Conservation (phyloP, 1,139 yeast genomes). For the Geotrichum klebahnii region DNA sequence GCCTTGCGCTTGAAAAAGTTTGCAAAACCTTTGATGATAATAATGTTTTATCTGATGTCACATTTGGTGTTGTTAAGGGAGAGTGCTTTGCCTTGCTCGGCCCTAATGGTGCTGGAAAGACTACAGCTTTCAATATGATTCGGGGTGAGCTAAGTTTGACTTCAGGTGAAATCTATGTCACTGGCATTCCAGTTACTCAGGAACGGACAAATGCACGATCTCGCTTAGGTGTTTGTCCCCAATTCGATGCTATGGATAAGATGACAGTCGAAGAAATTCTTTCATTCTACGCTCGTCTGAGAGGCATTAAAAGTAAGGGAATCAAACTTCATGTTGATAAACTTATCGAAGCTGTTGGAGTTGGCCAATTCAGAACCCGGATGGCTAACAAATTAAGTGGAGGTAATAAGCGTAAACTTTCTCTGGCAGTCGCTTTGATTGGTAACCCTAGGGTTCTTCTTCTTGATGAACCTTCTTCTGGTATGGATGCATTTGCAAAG, state of each 20-base stretch:
- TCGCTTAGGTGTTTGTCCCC: slow-evolving; percentile 41
- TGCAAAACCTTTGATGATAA: slow-evolving; percentile 33
- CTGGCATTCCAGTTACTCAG: slow-evolving; percentile 33
- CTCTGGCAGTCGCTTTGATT: slow-evolving; percentile 93
- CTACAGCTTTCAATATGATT: slow-evolving; percentile 68
- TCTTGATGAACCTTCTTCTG: slow-evolving; percentile 93
- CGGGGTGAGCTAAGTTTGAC: slow-evolving; percentile 48
- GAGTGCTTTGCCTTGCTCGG: slow-evolving; percentile 54
- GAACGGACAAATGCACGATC: slow-evolving; percentile 36
- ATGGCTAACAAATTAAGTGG: slow-evolving; percentile 61
- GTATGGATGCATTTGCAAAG: slow-evolving; percentile 67
- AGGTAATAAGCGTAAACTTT: slow-evolving; percentile 97
- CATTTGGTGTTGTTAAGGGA: slow-evolving; percentile 38
- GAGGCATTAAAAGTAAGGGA: slow-evolving; percentile 43
- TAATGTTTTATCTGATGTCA: slow-evolving; percentile 37
- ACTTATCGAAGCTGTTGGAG: slow-evolving; percentile 39
- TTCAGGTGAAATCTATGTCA: slow-evolving; percentile 35
- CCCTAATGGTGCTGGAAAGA: slow-evolving; percentile 98
- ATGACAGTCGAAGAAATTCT: slow-evolving; percentile 38
- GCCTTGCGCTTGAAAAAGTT: slow-evolving; percentile 35
- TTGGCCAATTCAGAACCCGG: slow-evolving; percentile 35
- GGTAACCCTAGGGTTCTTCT: slow-evolving; percentile 86
- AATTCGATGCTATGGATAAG: slow-evolving; percentile 42
- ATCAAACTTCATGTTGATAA: slow-evolving; percentile 88
- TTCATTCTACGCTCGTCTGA: slow-evolving; percentile 36